Base-by-base conservation (phyloP, 805 yeast genomes). In the Ogataea thermomethanolica region DNA sequence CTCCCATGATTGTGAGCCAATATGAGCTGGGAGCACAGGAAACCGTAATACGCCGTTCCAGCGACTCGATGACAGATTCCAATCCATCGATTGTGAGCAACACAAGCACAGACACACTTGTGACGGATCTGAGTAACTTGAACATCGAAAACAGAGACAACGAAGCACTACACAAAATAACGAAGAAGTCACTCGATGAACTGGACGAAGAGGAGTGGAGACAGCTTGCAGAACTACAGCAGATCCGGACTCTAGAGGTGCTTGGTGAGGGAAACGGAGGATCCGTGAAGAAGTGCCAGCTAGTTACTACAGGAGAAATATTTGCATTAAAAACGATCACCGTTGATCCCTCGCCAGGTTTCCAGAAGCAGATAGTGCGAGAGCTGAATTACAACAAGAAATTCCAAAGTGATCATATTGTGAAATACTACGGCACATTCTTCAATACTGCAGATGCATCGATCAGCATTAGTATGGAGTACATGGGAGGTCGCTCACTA, bases 231-330 rank as follows among this genome's bases (percentile, higher is more conserved):
- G 70, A 76, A 39, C 61, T 68, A 22, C 76, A 77, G 35, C 74
- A 78, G 32, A 85, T 93, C 26, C 67, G 75, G 7, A 88, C 86
- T 39, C 48, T 90, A 27, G 80, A 79, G 14, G 72, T 77, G 22
- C 62, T 91, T 15, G 99, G 99, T 13, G 98, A 93, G 66, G 99
- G 99, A 12, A 82, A 87, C 25, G 95, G 96, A 11, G 99, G 98
- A 0, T 74, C 86, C 8, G 99, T 91, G 8, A 73, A 82, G 14
- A 81, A 87, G 58, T 91, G 98, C 61, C 67, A 67, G 42, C 67
- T 91, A 37, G 68, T 66, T 41, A 55, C 73, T 30, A 82, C 84
- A 7, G 58, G 68, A 17, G 50, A 53, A 12, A 76, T 89, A 4
- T 91, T 91, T 71, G 99, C 99, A 1, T 65, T 93, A 45, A 91